Evolutionary conservation across 768 basidiomycete species (phyloP).

Genomic region (Botryobasidium botryosum): DNA sequence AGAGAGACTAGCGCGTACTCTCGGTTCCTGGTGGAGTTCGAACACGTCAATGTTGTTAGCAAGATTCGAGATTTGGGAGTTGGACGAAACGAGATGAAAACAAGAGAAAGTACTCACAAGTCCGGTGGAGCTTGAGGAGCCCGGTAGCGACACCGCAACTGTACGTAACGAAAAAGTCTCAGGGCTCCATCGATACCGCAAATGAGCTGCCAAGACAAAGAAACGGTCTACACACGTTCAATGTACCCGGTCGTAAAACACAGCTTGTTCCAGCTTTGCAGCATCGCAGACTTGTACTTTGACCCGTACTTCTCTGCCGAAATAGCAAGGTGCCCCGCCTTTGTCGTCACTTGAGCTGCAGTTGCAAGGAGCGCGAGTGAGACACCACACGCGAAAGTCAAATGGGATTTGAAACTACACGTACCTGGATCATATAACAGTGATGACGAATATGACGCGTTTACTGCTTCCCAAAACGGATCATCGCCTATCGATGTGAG

Average conservation of each 20-base stretch:
- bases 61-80: conserved; percentile 1
- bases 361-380: background rate
- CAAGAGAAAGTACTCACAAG: conserved; percentile 23
- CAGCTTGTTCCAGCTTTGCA: conserved; percentile 85
- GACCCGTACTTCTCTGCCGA: conserved; percentile 50
- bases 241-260: conserved; percentile 40
- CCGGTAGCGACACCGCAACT: conserved; percentile 40
- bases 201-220: background rate
- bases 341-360: conserved; percentile 38
- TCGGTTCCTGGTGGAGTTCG: too few relatives aligned
- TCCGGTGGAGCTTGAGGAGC: conserved; percentile 33
- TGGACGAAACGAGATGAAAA: background rate
- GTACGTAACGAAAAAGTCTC: background rate
- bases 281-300: conserved; percentile 53
- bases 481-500: too few relatives aligned
- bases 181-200: background rate
- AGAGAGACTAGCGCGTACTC: too few relatives aligned
- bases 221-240: conserved; percentile 28
- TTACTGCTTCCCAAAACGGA: conserved; percentile 25
- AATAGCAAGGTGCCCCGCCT: conserved; percentile 48
- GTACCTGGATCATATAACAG: conserved; percentile 46
- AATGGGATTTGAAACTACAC: background rate
- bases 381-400: background rate
- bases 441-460: too few relatives aligned
- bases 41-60: conserved; percentile 49